Evolutionary conservation across 257 asterid species (phyloP).

Genomic region (Prunella vulgaris): DNA sequence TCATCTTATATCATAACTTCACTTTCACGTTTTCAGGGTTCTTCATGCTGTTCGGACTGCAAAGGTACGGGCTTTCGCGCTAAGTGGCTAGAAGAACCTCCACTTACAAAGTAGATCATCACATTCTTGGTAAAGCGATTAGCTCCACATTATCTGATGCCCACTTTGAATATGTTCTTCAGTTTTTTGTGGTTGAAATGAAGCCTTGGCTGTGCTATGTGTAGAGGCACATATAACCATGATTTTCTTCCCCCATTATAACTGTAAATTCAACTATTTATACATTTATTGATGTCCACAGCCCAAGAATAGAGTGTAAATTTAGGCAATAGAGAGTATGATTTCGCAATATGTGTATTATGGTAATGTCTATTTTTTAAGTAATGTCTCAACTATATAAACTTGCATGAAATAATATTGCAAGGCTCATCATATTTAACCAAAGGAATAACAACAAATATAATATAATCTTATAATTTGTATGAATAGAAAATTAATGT

Average conservation of each 20-base stretch:
- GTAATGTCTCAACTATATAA: too few relatives aligned
- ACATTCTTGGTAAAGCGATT: neutral
- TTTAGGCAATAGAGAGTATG: too few relatives aligned
- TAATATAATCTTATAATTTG: too few relatives aligned
- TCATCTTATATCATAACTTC: neutral
- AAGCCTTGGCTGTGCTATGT: neutral
- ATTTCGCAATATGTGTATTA: too few relatives aligned
- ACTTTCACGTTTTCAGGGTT: constrained; percentile 45
- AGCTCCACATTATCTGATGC: neutral
- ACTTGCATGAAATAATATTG: too few relatives aligned
- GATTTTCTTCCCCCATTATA: neutral
- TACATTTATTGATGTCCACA: neutral
- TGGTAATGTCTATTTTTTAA: too few relatives aligned
- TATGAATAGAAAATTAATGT: too few relatives aligned
- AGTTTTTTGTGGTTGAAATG: neutral
- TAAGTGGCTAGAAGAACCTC: constrained; percentile 83
- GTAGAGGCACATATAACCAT: neutral
- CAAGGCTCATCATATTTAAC: too few relatives aligned
- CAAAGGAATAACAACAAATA: too few relatives aligned
- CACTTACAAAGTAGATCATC: constrained; percentile 39
- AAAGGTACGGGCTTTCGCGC: constrained; percentile 96
- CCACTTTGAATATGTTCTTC: neutral
- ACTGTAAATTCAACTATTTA: constrained; percentile 8
- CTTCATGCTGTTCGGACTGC: constrained; percentile 66
- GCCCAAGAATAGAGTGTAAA: too few relatives aligned